Base-by-base conservation (phyloP, 2,329 filamentous ascomycete genomes). In the Fusarium palustre region DNA sequence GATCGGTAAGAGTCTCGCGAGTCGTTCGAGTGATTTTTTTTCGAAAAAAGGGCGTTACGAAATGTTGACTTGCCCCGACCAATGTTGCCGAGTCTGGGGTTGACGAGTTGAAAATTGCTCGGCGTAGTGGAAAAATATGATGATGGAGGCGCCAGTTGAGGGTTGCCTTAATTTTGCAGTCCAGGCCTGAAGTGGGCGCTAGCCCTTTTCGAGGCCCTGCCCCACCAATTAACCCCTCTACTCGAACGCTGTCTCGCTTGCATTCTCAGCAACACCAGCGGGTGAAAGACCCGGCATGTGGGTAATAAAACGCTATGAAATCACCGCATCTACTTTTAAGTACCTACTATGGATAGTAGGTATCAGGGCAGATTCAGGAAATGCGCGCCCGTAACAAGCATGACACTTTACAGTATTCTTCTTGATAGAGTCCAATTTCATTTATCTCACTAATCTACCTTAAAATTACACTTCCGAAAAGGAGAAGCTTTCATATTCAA, bases 151-250 rank as follows among this genome's bases (percentile, higher is more conserved):
- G 73, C 72, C 70, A 74, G 75, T 63, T 79, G 78, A 80, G 80
- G 79, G 79, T 78, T 81, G 77, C 78, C 77, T 78, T 77, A 81
- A 81, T 82, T 82, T 82, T 82, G 78, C 73, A 74, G 74, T 74
- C 75, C 74, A 76, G 76, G 61, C 54, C 59, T 76, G 70, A 81
- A 81, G 79, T 82, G 80, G 78, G 81, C 73, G 77, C 80, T 82
- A 82, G 74, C 55, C 77, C 72, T 38, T n/a, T 64, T 68, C 18
- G 34, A 72, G 71, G 6, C 45, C 75, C n/a, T 16, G 72, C 7
- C 48, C 54, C 52, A 46, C 59, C 62, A 24, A 57, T 64, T 36
- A 54, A 65, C 55, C 58, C 57, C 69, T 66, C 67, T 58, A 55
- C 43, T 50, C 63, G 48, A 68, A 58, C 57, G 64, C 66, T 67